Base-by-base conservation (phyloP, 2,329 filamentous ascomycete genomes). In the Didymella arachidicola region DNA sequence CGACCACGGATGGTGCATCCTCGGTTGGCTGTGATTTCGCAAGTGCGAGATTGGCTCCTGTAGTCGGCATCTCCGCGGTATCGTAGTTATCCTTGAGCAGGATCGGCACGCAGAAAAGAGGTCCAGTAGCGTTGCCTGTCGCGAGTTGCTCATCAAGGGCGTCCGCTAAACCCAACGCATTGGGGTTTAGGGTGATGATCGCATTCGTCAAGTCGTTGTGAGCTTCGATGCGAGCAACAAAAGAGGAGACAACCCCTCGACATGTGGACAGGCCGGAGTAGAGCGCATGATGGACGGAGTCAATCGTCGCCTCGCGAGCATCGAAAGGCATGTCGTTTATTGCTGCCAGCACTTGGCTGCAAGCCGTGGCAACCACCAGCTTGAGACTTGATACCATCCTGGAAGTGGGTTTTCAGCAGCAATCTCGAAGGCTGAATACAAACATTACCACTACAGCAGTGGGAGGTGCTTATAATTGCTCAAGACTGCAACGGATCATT, bases 1-100 rank as follows among this genome's bases (percentile, higher is more conserved):
- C 83, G 2, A 66, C 65, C 4, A 87, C 83, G 1, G 81, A 78
- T 0, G 82, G 79, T 0, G 83, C 83, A 66, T 87, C 83, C n/a
- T 72, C 66, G 1, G 71, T 72, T 7, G 81, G 85, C 52, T 71
- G 75, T 22, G 81, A 83, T 2, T 77, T 67, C 30, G 79, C 79
- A 8, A 89, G 74, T 4, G 80, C 83, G 7, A 81, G 65, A 59
- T 78, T 83, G 4, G 81, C 84, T 0, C 83, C 86, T 0, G 86
- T 89, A 0, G 87, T 89, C 42, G 81, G 81, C 73, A 86, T 82
- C 19, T 81, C 80, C 0, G 71, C 63, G 0, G 84, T 84, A 54
- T 87, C 82, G 67, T 83, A 87, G 67, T 88, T 89, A 73, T 89
- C 87, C 70, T 89, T 89, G 6, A 89, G 73, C 4, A 89, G 68